These are phyloP conservation scores for Quercus dentata DNA, from an alignment of 306 rosid species.

Conservation along the genomic window DNA sequence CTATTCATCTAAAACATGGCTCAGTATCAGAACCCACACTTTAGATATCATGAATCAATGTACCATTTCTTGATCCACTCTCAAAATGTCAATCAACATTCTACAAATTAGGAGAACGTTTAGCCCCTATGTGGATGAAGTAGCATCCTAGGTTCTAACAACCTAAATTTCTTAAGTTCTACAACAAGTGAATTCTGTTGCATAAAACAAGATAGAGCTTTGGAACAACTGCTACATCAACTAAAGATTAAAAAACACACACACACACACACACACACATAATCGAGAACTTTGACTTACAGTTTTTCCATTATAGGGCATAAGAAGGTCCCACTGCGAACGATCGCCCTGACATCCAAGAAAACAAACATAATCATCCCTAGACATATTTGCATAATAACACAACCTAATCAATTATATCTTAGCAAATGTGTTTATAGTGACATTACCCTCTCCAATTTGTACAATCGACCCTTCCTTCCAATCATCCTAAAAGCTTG, in stretches of 20 bases:
- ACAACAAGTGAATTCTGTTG: neutral
- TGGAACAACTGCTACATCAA: neutral
- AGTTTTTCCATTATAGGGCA: constrained; percentile 66
- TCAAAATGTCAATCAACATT: neutral
- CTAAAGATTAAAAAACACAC: neutral
- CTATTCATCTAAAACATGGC: neutral
- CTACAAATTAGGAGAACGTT: neutral
- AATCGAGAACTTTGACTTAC: constrained; percentile 44
- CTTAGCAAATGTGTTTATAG: constrained; percentile 3
- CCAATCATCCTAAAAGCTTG: constrained; percentile 31
- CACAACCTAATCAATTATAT: neutral
- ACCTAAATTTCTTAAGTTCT: neutral
- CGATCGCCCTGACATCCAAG: constrained; percentile 48
- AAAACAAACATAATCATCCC: constrained; percentile 11
- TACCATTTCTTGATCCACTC: neutral
- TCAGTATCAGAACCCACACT: neutral
- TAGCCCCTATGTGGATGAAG: neutral
- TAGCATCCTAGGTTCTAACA: neutral
- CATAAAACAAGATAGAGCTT: neutral
- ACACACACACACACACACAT: neutral
- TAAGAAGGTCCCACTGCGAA: constrained; percentile 52
- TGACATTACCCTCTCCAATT: constrained; percentile 67
- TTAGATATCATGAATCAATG: neutral
- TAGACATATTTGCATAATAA: neutral
- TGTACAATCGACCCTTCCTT: constrained; percentile 47